Conservation (phyloP, 1,284 basidiomycete genomes). For the Apiotrichum akiyoshidainum region DNA sequence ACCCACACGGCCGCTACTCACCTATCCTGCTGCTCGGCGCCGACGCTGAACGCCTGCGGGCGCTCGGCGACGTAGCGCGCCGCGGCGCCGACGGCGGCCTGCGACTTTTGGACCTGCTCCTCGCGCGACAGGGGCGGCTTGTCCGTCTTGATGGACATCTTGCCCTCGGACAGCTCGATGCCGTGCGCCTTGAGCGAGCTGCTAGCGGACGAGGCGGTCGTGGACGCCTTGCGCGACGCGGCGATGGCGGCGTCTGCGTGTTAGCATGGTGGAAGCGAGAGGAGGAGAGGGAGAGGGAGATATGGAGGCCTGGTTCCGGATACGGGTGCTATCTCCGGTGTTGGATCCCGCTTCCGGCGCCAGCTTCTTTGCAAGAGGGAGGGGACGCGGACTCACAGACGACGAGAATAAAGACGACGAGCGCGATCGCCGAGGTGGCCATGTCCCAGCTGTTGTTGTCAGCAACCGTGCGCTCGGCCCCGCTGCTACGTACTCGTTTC, state of each 20-base stretch:
- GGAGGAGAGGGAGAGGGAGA: too few relatives aligned
- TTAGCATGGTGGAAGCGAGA: too few relatives aligned
- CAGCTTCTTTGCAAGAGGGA: too few relatives aligned
- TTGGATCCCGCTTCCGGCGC: too few relatives aligned
- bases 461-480: too few relatives aligned
- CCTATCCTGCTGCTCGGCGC: conserved; percentile 3
- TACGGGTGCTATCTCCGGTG: too few relatives aligned
- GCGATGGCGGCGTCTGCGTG: conserved; percentile 22
- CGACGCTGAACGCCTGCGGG: not conserved
- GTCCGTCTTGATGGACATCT: conserved; percentile 33
- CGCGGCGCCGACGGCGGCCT: not conserved
- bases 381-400: too few relatives aligned
- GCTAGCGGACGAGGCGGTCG: conserved; percentile 9
- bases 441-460: too few relatives aligned
- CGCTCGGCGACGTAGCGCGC: not conserved
- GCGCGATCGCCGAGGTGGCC: too few relatives aligned
- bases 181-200: conserved; percentile 21
- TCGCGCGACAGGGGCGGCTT: conserved; percentile 29
- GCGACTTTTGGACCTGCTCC: conserved; percentile 27
- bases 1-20: too few relatives aligned
- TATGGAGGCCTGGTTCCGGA: not conserved
- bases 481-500: too few relatives aligned
- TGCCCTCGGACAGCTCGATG: conserved; percentile 27
- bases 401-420: too few relatives aligned
- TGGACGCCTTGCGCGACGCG: conserved; percentile 14